Base-by-base conservation (phyloP, 148 eudicot species). In the Spergularia marina region DNA sequence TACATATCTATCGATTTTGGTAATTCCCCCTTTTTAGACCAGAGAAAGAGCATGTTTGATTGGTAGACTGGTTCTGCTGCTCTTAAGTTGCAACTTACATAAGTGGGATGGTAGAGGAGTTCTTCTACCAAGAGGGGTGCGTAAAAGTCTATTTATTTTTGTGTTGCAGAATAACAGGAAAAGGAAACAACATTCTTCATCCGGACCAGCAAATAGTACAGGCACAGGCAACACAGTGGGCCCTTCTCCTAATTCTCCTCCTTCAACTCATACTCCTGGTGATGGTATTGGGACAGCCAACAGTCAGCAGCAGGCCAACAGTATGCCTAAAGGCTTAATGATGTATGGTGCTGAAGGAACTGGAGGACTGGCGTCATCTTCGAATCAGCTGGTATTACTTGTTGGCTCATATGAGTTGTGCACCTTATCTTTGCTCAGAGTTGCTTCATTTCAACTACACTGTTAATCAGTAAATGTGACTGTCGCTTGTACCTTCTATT, bases 161-260 rank as follows among this genome's bases (percentile, higher is more conserved):
- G 60, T 78, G 74, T 62, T 60, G 63, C 86, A 95, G 97, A 90
- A 86, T 60, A 87, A 83, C 74, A 86, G 97, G 73, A 95, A 92
- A 88, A 88, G 99, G 76, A 95, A 91, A 79, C 97, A 87, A 30
- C 99, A 87, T 74, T 89, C 99, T 80, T 91, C 97, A 73, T 92
- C 99, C 83, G 99, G 99, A 84, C 94, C 97, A 75, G 99, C 99
- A 74, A 95, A 95, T 64, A 95, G 97, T 83, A 88, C 97, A n/a
- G 98, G 99, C 74, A 95, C 99, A 3, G 99, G 94, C 78, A 95
- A 92, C 79, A 95, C 99, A 10, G 97, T 84, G 40, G 97, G 93
- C 61, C 98, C 99, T 73, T 92, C 97, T 39, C 98, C 99, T 54
- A 91, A 85, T 87, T 89, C 99, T 70, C 97, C 97, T 76, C 85